phyloP scores from a whole-genome alignment of 1,284 basidiomycete species.

The Melampsora occidentalis region DNA sequence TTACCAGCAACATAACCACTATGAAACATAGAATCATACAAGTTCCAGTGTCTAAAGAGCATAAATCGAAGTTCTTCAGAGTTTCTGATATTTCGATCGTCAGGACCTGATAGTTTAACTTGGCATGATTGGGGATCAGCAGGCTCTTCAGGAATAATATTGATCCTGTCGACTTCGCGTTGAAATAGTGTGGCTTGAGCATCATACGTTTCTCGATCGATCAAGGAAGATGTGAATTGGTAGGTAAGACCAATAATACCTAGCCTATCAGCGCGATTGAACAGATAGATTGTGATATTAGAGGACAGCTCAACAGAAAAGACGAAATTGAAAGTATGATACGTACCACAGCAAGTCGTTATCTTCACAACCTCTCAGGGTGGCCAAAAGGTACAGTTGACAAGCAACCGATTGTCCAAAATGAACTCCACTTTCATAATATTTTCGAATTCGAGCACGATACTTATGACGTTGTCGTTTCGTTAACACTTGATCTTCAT shows the following conservation, averaged over 20 bases:
- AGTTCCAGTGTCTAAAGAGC: slow-evolving; percentile 92
- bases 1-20: slow-evolving; percentile 93
- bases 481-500: not conserved
- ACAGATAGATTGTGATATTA: not conserved
- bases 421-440: slow-evolving; percentile 81
- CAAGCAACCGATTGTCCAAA: slow-evolving; percentile 85
- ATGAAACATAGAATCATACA: slow-evolving; percentile 97
- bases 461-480: slow-evolving; percentile 53
- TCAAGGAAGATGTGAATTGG: slow-evolving; percentile 82
- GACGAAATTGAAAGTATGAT: not conserved
- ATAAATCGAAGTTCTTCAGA: slow-evolving; percentile 88
- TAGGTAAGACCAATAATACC: slow-evolving; percentile 90
- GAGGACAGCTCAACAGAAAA: not conserved
- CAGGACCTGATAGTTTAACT: slow-evolving; percentile 58
- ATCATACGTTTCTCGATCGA: slow-evolving; percentile 83
- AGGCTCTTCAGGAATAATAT: slow-evolving; percentile 52
- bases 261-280: slow-evolving; percentile 61
- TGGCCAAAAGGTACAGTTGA: slow-evolving; percentile 85
- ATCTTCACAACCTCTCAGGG: slow-evolving; percentile 80
- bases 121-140: slow-evolving; percentile 51
- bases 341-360: slow-evolving; percentile 85
- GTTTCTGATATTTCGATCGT: slow-evolving; percentile 74
- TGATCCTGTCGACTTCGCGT: slow-evolving; percentile 86
- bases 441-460: slow-evolving; percentile 67
- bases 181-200: slow-evolving; percentile 70